Percentiles rank a stretch among this genome's conserved stretches.
These are phyloP conservation scores for Arachnomyces sp. DNA, from an alignment of 2,329 filamentous ascomycete genomes.

Conservation along the genomic window DNA sequence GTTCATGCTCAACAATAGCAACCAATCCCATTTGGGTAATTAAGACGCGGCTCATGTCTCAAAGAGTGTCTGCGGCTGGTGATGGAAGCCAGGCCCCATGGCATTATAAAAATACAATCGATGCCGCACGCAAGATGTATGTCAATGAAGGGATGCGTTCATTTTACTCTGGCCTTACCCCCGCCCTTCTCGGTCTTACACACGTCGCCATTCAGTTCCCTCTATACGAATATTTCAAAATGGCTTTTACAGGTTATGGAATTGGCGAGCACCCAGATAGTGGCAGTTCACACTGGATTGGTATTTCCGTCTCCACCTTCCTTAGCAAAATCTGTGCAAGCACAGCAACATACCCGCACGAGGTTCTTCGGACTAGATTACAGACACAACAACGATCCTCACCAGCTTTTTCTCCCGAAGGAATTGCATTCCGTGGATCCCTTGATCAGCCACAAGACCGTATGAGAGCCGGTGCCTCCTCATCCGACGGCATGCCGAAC, in stretches of 20 bases:
- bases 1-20: conserved; percentile 83
- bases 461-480: conserved; percentile 32
- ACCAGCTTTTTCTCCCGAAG: conserved; percentile 40
- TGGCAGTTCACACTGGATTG: conserved; percentile 65
- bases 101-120: conserved; percentile 84
- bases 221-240: conserved; percentile 89
- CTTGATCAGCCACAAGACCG: conserved; percentile 35
- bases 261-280: conserved; percentile 66
- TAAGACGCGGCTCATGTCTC: conserved; percentile 96
- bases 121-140: conserved; percentile 96
- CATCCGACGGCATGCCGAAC: conserved; percentile 52
- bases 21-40: conserved; percentile 99
- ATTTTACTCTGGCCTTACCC: conserved; percentile 92
- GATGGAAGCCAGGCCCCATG: conserved; percentile 53
- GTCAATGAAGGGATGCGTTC: conserved; percentile 75
- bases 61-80: conserved; percentile 47
- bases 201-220: conserved; percentile 98
- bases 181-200: conserved; percentile 81
- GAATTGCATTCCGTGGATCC: conserved; percentile 41
- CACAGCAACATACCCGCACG: conserved; percentile 92
- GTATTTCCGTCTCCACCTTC: conserved; percentile 81
- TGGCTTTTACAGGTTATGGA: conserved; percentile 76
- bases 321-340: conserved; percentile 92
- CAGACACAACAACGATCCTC: conserved; percentile 80
- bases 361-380: conserved; percentile 85